Evolutionary conservation across 129 eudicot species (phyloP), one percentile per base, ranked within the genome.

Genomic region (Saposhnikovia divaricata): DNA sequence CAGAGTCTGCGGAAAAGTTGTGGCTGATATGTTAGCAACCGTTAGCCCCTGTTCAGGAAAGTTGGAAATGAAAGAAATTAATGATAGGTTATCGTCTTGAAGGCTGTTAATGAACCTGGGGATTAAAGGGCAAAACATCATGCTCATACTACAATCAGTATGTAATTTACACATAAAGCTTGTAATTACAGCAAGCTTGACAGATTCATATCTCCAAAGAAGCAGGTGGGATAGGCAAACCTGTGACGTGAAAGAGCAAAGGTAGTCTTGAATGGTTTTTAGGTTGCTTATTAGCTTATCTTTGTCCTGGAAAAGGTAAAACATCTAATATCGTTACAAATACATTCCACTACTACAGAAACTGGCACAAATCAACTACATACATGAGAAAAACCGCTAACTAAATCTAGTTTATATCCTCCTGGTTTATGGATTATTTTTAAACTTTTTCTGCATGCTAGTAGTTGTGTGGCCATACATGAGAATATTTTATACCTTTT

Each of bases 161-260:
- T 68, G 1, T 31, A 68, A 40, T 31, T 68, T 68, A 12, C 0
- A 68, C 73, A 68, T 31, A 23, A 68, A 68, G 73, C 73, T 68
- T 31, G 43, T 61, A 68, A 68, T 14, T 68, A 68, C 45, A 70
- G 25, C 4, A 37, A 37, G 46, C 25, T 39, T 21, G 9, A 43
- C 18, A 6, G 43, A 28, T 39, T 23, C 34, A 42, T 42, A 43
- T 0, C 50, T 13, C 28, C 28, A 19, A 42, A 23, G 48, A 72
- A 73, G 48, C 21, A 75, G 66, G 23, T 53, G 31, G 55, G 46
- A 61, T 14, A 28, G 40, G 37, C 77, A 61, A 80, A 93, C 98
- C 98, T 92, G 98, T 50, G 98, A 92, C 78, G 86, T 87, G 78
- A 92, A 95, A 48, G 97, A 92, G 88, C 98, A 95, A 78, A 95